Evolutionary conservation across 2,329 filamentous ascomycete genomes (phyloP).

Genomic region (Trichocomaceae sp.): DNA sequence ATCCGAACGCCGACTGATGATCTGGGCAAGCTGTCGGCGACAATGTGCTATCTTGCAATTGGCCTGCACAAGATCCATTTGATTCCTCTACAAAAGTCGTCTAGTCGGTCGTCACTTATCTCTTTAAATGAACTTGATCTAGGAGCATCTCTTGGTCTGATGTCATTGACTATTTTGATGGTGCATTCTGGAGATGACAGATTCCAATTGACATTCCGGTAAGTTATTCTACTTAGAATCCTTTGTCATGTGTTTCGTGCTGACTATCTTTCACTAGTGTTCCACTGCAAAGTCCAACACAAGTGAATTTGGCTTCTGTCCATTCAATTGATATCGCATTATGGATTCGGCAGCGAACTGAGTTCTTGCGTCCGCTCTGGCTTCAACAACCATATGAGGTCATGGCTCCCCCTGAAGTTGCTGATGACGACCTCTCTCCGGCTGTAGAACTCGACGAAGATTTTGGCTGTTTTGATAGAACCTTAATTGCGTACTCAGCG

Average conservation of each 20-base stretch:
- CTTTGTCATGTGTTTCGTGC: neutral
- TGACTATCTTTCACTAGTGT: conserved; percentile 29
- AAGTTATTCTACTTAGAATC: conserved; percentile 13
- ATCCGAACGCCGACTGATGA: conserved; percentile 59
- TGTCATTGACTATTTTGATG: conserved; percentile 54
- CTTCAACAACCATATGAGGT: conserved; percentile 57
- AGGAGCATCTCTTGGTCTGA: conserved; percentile 55
- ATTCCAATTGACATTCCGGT: conserved; percentile 60
- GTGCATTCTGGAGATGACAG: conserved; percentile 59
- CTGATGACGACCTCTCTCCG: conserved; percentile 44
- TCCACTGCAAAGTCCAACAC: conserved; percentile 50
- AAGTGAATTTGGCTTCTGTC: conserved; percentile 57
- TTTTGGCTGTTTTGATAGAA: conserved; percentile 59
- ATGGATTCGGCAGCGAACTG: conserved; percentile 54
- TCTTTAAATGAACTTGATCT: conserved; percentile 47
- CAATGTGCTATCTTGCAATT: conserved; percentile 62
- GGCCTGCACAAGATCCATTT: conserved; percentile 64
- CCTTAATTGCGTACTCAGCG: conserved; percentile 62
- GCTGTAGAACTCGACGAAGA: conserved; percentile 50
- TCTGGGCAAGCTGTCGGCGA: conserved; percentile 57
- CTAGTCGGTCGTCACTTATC: conserved; percentile 48
- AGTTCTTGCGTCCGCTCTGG: conserved; percentile 61
- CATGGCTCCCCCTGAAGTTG: conserved; percentile 51
- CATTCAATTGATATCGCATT: conserved; percentile 59
- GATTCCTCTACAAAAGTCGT: conserved; percentile 57